Conservation (phyloP, 2,329 filamentous ascomycete species). For the Penicillium nordicum region DNA sequence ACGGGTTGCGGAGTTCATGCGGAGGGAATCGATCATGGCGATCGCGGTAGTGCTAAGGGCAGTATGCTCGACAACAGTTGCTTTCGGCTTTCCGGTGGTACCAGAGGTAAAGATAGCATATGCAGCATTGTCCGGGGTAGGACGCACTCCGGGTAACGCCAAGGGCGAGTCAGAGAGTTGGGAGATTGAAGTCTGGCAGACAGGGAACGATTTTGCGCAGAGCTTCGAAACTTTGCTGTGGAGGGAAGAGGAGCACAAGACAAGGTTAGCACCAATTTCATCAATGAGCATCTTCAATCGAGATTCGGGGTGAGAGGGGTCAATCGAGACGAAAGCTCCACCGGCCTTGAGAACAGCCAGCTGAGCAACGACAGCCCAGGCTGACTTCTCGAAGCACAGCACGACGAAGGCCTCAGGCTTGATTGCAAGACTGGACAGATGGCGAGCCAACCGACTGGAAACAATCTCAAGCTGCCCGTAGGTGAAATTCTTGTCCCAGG, state of each 20-base stretch:
- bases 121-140: slow-evolving; percentile 40
- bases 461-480: slow-evolving; percentile 39
- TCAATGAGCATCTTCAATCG: slow-evolving; percentile 35
- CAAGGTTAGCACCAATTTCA: slow-evolving; percentile 34
- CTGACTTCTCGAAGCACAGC: slow-evolving; percentile 44
- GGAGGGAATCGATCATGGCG: slow-evolving; percentile 51
- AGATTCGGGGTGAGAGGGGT: slow-evolving; percentile 40
- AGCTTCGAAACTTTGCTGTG: slow-evolving; percentile 30
- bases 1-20: slow-evolving; percentile 52
- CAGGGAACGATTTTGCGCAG: slow-evolving; percentile 26
- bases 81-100: slow-evolving; percentile 56
- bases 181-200: slow-evolving; percentile 28
- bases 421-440: slow-evolving; percentile 39
- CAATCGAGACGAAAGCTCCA: slow-evolving; percentile 42
- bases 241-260: slow-evolving; percentile 34
- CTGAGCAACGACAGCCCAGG: slow-evolving; percentile 43
- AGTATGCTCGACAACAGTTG: slow-evolving; percentile 60
- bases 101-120: slow-evolving; percentile 48
- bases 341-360: slow-evolving; percentile 43
- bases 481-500: slow-evolving; percentile 38
- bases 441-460: slow-evolving; percentile 35
- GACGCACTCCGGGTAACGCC: slow-evolving; percentile 10
- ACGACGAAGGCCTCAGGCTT: slow-evolving; percentile 40
- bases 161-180: slow-evolving; percentile 25
- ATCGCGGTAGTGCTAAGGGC: slow-evolving; percentile 55